phyloP scores from a whole-genome alignment of 495 filamentous ascomycete genomes.

The Sabuloglossum arenarium region DNA sequence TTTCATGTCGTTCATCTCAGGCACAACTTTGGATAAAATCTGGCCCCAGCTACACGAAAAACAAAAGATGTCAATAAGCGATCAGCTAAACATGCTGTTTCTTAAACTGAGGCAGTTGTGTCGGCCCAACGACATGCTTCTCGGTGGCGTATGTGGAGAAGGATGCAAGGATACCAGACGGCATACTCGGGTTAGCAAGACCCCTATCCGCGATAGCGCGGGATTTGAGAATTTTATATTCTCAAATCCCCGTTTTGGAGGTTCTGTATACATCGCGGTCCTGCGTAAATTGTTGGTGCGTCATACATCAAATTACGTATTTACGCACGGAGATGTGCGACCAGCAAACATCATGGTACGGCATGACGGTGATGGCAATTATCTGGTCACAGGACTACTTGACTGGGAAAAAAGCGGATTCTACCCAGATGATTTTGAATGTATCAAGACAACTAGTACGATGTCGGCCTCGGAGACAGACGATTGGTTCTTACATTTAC shows the following conservation, averaged over 20 bases:
- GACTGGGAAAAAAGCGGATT: constrained; percentile 20
- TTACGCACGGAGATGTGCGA: constrained; percentile 22
- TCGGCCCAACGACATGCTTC: constrained; percentile 6
- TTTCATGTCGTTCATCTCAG: constrained; percentile 18
- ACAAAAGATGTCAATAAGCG: constrained; percentile 16
- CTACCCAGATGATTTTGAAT: constrained; percentile 18
- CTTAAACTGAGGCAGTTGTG: constrained; percentile 13
- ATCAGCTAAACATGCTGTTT: constrained; percentile 17
- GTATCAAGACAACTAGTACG: constrained; percentile 14
- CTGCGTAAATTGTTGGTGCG: constrained; percentile 12
- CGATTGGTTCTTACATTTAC: constrained; percentile 18
- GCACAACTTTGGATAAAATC: constrained; percentile 12
- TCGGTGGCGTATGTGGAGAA: constrained; percentile 18
- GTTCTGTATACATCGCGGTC: constrained; percentile 7
- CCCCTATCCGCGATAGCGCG: constrained; percentile 13
- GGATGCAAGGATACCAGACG: constrained; percentile 15
- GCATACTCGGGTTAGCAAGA: constrained; percentile 4
- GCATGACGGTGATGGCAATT: constrained; percentile 13
- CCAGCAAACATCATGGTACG: constrained; percentile 21
- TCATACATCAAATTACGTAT: constrained; percentile 11
- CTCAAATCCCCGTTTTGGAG: constrained; percentile 10
- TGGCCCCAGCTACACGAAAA: constrained; percentile 13
- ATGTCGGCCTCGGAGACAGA: constrained; percentile 13
- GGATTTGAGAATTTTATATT: constrained; percentile 19
- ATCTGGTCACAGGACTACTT: constrained; percentile 16